Conservation (phyloP, 805 yeast genomes). For the Myxozyma neglecta region DNA sequence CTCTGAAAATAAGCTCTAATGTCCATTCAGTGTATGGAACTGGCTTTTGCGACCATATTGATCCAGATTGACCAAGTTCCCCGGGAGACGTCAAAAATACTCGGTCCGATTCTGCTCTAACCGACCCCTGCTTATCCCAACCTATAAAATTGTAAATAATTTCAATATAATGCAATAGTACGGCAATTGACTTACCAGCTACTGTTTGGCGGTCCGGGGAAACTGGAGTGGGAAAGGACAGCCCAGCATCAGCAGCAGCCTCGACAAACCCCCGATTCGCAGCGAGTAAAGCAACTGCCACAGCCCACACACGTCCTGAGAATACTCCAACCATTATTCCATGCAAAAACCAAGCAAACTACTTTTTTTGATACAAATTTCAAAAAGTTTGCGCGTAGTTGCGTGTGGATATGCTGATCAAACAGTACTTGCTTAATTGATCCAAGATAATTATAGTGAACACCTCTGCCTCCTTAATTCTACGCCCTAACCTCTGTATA, state of each 20-base stretch:
- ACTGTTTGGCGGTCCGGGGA: slow-evolving; percentile 21
- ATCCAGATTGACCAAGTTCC: slow-evolving; percentile 35
- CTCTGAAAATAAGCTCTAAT: slow-evolving; percentile 38
- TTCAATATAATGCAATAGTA: background rate
- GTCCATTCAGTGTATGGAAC: slow-evolving; percentile 41
- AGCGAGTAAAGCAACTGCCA: slow-evolving; percentile 1
- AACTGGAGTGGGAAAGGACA: slow-evolving; percentile 22
- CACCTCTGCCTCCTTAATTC: no score
- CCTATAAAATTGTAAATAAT: slow-evolving; percentile 9
- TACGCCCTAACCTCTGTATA: no score
- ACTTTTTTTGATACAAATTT: no score
- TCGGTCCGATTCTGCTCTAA: slow-evolving; percentile 29
- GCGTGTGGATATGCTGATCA: no score
- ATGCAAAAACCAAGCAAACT: background rate
- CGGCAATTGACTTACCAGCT: slow-evolving; percentile 10
- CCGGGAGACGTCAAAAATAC: slow-evolving; percentile 34
- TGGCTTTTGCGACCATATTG: slow-evolving; percentile 40
- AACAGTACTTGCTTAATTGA: no score
- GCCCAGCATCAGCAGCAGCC: background rate
- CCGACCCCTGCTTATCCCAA: slow-evolving; percentile 35
- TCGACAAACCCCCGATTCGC: background rate
- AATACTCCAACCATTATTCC: background rate
- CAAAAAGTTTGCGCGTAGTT: background rate
- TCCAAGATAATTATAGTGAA: no score
- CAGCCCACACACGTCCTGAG: background rate